A percentile compares a stretch with the other conserved stretches of the same genome.
These are phyloP conservation scores for Fusarium musae DNA, from an alignment of 2,329 filamentous ascomycete genomes.

Conservation along the genomic window DNA sequence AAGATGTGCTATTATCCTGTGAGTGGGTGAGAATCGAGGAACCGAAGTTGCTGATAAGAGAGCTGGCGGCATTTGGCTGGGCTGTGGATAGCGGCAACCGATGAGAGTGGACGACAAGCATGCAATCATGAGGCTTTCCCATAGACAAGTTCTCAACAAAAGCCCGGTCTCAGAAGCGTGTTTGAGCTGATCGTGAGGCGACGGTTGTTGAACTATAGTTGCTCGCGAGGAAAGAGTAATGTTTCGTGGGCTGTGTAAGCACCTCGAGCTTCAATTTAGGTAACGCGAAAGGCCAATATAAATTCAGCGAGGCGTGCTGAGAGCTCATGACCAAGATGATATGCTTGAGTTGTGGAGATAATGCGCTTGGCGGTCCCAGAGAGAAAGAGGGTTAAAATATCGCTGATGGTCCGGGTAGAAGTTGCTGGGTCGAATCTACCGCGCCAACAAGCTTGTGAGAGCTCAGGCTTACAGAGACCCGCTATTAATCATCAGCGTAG, in stretches of 20 bases:
- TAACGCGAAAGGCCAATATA: background rate
- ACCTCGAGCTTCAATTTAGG: background rate
- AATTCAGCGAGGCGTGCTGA: background rate
- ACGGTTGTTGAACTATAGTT: no score
- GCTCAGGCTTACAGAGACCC: background rate
- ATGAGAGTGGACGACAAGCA: no score
- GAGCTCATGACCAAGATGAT: background rate
- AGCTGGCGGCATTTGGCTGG: no score
- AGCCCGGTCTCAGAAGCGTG: no score
- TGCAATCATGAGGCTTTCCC: no score
- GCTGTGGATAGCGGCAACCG: no score
- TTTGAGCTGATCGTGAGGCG: no score
- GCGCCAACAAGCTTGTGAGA: fast-evolving
- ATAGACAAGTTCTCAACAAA: no score
- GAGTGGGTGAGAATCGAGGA: no score
- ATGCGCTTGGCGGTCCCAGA: background rate
- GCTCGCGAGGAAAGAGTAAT: no score
- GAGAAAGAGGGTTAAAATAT: fast-evolving
- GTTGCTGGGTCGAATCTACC: fast-evolving
- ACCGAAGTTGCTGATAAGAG: no score
- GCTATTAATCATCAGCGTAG: fast-evolving
- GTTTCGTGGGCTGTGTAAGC: background rate
- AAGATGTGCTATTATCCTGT: no score
- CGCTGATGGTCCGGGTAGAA: fast-evolving
- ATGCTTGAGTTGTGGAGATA: background rate